Conservation (phyloP, 768 basidiomycete species). For the Suillus lakei region DNA sequence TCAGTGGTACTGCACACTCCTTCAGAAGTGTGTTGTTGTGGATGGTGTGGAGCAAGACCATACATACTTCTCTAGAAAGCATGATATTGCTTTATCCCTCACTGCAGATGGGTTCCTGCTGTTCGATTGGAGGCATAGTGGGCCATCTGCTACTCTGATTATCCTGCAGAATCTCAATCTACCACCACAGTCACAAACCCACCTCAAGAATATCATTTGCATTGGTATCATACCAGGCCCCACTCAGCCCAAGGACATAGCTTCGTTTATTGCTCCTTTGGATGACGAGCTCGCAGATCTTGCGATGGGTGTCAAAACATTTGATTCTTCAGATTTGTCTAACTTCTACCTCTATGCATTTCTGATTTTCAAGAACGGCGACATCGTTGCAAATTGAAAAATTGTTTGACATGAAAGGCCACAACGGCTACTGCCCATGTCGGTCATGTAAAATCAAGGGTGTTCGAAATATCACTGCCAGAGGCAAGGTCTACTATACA, state of each 20-base stretch:
- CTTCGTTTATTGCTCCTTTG: conserved; percentile 38
- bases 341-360: conserved; percentile 23
- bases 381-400: conserved; percentile 39
- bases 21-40: conserved; percentile 28
- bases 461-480: conserved; percentile 12
- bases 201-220: conserved; percentile 30
- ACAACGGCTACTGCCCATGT: conserved; percentile 39
- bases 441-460: conserved; percentile 37
- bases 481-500: conserved; percentile 7
- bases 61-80: conserved; percentile 39
- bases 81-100: conserved; percentile 48
- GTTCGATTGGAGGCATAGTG: conserved; percentile 36
- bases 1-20: conserved; percentile 35
- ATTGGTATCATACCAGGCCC: conserved; percentile 39
- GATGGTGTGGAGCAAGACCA: conserved; percentile 26
- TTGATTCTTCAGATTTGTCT: conserved; percentile 5
- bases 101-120: conserved; percentile 48
- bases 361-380: conserved; percentile 32
- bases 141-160: conserved; percentile 43
- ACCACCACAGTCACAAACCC: conserved; percentile 34
- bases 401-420: conserved; percentile 39
- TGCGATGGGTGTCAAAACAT: conserved; percentile 17
- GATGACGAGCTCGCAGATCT: conserved; percentile 18
- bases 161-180: conserved; percentile 47
- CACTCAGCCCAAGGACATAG: conserved; percentile 34